Evolutionary conservation across 2,329 filamentous ascomycete species (phyloP), one percentile per base, ranked within the genome.

Genomic region (Aspergillus pseudotamarii): DNA sequence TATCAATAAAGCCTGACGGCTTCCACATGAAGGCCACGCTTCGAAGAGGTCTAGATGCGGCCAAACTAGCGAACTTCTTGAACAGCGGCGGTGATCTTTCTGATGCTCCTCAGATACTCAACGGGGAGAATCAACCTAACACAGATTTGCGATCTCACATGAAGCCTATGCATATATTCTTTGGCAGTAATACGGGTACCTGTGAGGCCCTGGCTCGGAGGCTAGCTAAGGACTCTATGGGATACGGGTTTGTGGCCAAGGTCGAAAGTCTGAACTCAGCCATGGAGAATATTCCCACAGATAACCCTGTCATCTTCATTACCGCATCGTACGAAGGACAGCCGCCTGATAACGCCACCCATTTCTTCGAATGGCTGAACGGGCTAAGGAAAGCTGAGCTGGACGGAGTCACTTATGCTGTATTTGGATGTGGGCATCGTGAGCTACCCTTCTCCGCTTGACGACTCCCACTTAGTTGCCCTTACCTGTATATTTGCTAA

Each of bases 321-420:
- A 88, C 88, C 0, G 85, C 91, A 0, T 89, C 87, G 1, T 94
- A 93, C 68, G 91, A 94, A 70, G 91, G 91, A 0, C 83, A 91
- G 60, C 89, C 91, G 0, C 86, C 90, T 0, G 89, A 92, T 64
- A 93, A 94, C 65, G 91, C 91, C 0, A 83, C 80, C 0, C 83
- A 86, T 56, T 93, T 93, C 69, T 84, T 89, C 28, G 79, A 83
- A 21, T 93, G 91, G 91, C 75, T 93, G 6, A 81, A 87, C 66
- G 79, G 71, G 14, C 78, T 85, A 12, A 79, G 84, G 60, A 82
- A 78, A 3, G 78, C 83, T 3, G 80, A 83, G 59, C 73, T 91
- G 26, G 78, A 85, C 10, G 84, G 82, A 9, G 84, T 89, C 0
- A 80, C 84, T 1, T 93, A 89, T 72, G 85, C 89, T 1, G 86